Percentiles rank a stretch among this genome's conserved stretches.
Conservation (phyloP, 306 rosid species). For the Quercus ilex region DNA sequence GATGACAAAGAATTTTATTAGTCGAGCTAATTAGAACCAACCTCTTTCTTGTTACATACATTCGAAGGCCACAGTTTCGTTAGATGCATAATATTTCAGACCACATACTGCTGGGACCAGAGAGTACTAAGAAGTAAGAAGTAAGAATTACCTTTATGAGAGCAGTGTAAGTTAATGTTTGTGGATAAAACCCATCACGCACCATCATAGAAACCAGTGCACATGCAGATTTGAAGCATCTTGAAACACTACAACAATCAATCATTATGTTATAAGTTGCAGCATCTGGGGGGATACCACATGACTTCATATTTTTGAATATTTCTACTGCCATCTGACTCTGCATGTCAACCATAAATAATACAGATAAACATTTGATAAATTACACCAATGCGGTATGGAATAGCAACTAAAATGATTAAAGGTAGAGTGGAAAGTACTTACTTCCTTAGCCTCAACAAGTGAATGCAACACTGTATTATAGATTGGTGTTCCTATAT, state of each 20-base stretch:
- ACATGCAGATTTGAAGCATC: slow-evolving; percentile 66
- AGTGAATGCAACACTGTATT: slow-evolving; percentile 61
- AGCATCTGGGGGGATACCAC: slow-evolving; percentile 49
- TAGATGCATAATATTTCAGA: slow-evolving; percentile 4
- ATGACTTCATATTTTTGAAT: slow-evolving; percentile 64
- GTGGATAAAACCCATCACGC: slow-evolving; percentile 63
- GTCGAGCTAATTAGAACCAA: too few relatives aligned
- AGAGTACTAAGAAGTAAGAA: background rate
- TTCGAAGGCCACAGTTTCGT: background rate
- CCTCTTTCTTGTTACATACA: slow-evolving; percentile 16
- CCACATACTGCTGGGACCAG: background rate
- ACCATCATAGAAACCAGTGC: slow-evolving; percentile 67
- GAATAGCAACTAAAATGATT: slow-evolving; percentile 22
- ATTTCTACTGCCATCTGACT: slow-evolving; percentile 50
- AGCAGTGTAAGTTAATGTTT: slow-evolving; percentile 46
- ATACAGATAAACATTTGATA: slow-evolving; percentile 18
- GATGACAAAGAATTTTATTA: too few relatives aligned
- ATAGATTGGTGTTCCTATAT: slow-evolving; percentile 50
- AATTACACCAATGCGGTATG: slow-evolving; percentile 15
- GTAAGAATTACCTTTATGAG: slow-evolving; percentile 56
- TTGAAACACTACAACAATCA: slow-evolving; percentile 51
- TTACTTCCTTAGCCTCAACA: slow-evolving; percentile 63
- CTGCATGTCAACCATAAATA: slow-evolving; percentile 53
- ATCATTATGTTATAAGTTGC: slow-evolving; percentile 75
- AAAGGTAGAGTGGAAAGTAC: slow-evolving; percentile 31